phyloP scores from a whole-genome alignment of 1,139 yeast species.

The Eremothecium coryli region DNA sequence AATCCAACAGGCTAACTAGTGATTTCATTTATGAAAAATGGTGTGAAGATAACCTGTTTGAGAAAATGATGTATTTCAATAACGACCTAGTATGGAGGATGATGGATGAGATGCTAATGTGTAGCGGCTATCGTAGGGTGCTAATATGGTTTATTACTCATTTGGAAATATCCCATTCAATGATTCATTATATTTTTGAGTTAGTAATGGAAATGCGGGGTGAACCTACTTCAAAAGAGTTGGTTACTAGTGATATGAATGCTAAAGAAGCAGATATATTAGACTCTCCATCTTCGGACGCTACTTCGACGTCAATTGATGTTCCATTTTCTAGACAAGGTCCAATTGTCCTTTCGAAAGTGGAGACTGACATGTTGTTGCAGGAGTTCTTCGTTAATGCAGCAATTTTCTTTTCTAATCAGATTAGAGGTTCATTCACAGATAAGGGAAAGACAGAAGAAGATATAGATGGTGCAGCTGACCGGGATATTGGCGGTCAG shows the following conservation, averaged over 20 bases:
- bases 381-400: slow-evolving; percentile 59
- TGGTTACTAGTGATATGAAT: slow-evolving; percentile 10
- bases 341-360: slow-evolving; percentile 39
- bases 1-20: slow-evolving; percentile 34
- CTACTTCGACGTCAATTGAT: slow-evolving; percentile 14
- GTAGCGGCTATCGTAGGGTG: slow-evolving; percentile 49
- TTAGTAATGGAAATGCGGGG: slow-evolving; percentile 49
- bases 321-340: slow-evolving; percentile 51
- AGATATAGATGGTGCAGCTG: slow-evolving; percentile 22
- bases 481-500: slow-evolving; percentile 19
- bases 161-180: slow-evolving; percentile 42
- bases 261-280: slow-evolving; percentile 8
- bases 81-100: slow-evolving; percentile 43
- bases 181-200: slow-evolving; percentile 54
- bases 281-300: slow-evolving; percentile 1
- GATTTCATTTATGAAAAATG: slow-evolving; percentile 43
- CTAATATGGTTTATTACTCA: slow-evolving; percentile 64
- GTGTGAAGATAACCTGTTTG: slow-evolving; percentile 37
- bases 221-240: slow-evolving; percentile 16
- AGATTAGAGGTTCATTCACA: slow-evolving; percentile 12
- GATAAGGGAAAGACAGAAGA: slow-evolving; percentile 7
- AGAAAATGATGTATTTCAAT: slow-evolving; percentile 34
- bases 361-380: slow-evolving; percentile 56
- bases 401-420: slow-evolving; percentile 39
- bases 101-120: slow-evolving; percentile 63